Evolutionary conservation across 805 yeast species (phyloP).

Genomic region (Kazachstania bromeliacearum): DNA sequence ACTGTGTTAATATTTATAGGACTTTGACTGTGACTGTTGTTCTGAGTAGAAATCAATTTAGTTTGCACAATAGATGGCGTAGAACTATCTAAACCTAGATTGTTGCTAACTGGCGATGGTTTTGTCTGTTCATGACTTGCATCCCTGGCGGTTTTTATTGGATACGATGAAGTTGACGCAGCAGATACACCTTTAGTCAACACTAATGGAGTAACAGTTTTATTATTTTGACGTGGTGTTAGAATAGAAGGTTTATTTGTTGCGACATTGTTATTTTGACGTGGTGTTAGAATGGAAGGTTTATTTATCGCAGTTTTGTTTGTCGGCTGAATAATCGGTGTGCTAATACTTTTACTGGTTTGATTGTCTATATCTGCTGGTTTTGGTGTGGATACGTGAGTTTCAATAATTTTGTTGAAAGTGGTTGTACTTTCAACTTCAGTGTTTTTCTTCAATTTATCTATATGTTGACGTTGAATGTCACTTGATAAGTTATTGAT

Average conservation of each 20-base stretch:
- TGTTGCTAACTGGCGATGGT: no score
- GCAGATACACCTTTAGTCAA: not conserved
- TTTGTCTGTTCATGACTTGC: no score
- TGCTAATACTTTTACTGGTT: slow-evolving; percentile 16
- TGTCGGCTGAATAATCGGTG: slow-evolving; percentile 22
- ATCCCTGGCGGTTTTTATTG: no score
- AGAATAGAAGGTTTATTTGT: slow-evolving; percentile 2
- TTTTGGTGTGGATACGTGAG: slow-evolving; percentile 1
- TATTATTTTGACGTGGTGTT: slow-evolving; percentile 1
- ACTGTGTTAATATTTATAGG: not conserved
- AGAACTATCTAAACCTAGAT: no score
- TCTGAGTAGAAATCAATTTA: not conserved
- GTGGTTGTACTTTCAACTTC: slow-evolving; percentile 13
- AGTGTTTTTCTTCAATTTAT: slow-evolving; percentile 25
- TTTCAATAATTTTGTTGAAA: slow-evolving; percentile 20
- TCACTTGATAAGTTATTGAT: slow-evolving; percentile 35
- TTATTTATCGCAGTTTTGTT: slow-evolving; percentile 4
- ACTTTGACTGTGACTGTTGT: not conserved
- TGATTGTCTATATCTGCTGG: slow-evolving; percentile 19
- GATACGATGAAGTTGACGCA: no score
- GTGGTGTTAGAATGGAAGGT: slow-evolving; percentile 1
- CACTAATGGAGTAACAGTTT: not conserved
- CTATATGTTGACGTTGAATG: slow-evolving; percentile 37
- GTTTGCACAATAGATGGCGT: slow-evolving; percentile 1
- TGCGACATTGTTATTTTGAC: not conserved